Base-by-base conservation (phyloP, 768 basidiomycete species). In the Tylopilus vinaceipallidus region DNA sequence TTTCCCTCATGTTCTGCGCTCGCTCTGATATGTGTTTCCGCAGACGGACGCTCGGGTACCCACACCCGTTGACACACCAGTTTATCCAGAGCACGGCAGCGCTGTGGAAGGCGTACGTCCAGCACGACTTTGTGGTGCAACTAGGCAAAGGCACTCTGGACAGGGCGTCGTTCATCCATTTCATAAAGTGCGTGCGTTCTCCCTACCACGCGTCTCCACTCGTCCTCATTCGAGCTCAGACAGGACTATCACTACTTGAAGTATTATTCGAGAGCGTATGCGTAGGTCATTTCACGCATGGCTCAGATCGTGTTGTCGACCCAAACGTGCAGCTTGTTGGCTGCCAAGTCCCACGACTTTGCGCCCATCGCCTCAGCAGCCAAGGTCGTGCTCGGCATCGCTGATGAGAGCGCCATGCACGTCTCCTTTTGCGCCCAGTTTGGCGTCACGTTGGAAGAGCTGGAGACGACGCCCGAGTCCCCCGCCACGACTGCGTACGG, bases 261-360 rank as follows among this genome's bases (percentile, higher is more conserved):
- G 57, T 92, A 93, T 66, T 95, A 95, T 59, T 82, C 87, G 1
- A 79, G 91, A 19, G 86, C 86, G n/a, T 83, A 91, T 48, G 82
- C 77, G 85, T 86, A 59, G 38, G 76, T 66, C 24, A 6, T 39
- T 20, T 30, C 20, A n/a, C n/a, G n/a, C 0, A 6, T 34, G 13
- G 2, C 2, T 13, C 5, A 4, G n/a, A 29, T 24, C 0, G 8
- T 14, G 9, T 14, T 17, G 26, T 24, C 17, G 42, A 39, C 33
- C 13, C 27, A 24, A 16, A 20, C 16, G 11, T 17, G 8, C 49
- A 89, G 88, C 13, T 72, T 95, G 0, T 78, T 94, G 1, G 88
- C 84, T 3, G 83, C 85, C 51, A 98, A 97, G 67, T 84, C 87
- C 0, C 69, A 79, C 3, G 71, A 77, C 0, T 91, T 86, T 56